Evolutionary conservation across 2,329 filamentous ascomycete species (phyloP).

Genomic region (Botrytis cinerea): DNA sequence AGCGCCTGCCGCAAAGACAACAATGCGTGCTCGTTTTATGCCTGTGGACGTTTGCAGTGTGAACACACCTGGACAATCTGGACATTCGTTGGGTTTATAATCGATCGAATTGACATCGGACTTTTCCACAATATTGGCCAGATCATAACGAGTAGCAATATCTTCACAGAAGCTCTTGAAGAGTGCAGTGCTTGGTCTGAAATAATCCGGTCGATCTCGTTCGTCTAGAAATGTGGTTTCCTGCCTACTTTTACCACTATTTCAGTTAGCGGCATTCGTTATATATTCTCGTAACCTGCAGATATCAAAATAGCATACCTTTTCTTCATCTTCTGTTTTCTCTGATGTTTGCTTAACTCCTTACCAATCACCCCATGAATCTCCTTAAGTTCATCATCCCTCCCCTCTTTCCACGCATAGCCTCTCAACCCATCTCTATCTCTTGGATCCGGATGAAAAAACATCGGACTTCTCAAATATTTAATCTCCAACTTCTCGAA

Average conservation of each 20-base stretch:
- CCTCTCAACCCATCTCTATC: conserved; percentile 74
- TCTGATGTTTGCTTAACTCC: conserved; percentile 77
- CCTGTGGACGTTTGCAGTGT: conserved; percentile 59
- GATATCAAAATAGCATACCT: conserved; percentile 45
- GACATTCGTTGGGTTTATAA: conserved; percentile 25
- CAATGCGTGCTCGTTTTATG: conserved; percentile 58
- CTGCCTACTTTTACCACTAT: conserved; percentile 42
- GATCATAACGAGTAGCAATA: conserved; percentile 58
- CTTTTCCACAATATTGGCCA: conserved; percentile 60
- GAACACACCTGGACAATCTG: conserved; percentile 57
- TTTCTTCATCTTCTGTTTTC: conserved; percentile 58
- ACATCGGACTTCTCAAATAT: conserved; percentile 76
- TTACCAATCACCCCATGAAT: conserved; percentile 75
- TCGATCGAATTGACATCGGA: conserved; percentile 44
- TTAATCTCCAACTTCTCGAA: conserved; percentile 70
- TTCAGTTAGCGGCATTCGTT: conserved; percentile 7
- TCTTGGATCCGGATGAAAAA: conserved; percentile 77
- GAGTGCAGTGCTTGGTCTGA: conserved; percentile 61
- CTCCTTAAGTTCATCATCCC: conserved; percentile 65
- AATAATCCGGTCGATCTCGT: conserved; percentile 69
- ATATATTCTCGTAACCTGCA: neutral
- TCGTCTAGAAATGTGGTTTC: conserved; percentile 53
- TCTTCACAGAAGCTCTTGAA: conserved; percentile 64
- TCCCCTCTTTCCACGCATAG: conserved; percentile 61
- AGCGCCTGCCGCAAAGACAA: conserved; percentile 71